phyloP scores from a whole-genome alignment of 257 asterid genomes.

The Ilex aquifolium region DNA sequence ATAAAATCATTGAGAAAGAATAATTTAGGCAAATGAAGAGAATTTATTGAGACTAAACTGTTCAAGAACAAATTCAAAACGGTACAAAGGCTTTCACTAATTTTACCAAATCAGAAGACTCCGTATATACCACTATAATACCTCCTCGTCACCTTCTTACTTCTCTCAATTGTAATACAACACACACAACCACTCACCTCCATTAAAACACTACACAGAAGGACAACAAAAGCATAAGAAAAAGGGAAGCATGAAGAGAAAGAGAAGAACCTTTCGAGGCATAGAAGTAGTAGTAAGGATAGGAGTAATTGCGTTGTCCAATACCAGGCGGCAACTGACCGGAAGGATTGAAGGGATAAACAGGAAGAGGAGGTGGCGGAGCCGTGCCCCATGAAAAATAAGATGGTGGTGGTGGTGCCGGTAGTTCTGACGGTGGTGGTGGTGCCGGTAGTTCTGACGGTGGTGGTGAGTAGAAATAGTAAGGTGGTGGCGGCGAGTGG shows the following conservation, averaged over 20 bases:
- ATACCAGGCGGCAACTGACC: conserved; percentile 37
- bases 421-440: conserved; percentile 12
- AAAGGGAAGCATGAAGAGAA: conserved; percentile 21
- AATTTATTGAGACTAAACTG: no score
- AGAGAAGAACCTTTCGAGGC: conserved; percentile 40
- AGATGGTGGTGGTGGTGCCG: conserved; percentile 30
- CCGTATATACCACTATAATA: no score
- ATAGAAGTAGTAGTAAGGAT: conserved; percentile 67
- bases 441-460: conserved; percentile 30
- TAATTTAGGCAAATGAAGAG: no score
- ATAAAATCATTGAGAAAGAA: no score
- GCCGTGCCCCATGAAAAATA: conserved; percentile 11
- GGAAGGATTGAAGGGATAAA: conserved; percentile 14
- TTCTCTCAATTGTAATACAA: background rate
- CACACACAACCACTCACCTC: background rate
- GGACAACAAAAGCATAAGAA: conserved; percentile 20
- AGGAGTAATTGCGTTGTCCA: conserved; percentile 44
- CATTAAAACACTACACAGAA: conserved; percentile 8
- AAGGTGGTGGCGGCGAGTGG: conserved; percentile 34
- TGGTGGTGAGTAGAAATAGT: conserved; percentile 22
- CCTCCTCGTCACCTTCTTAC: no score
- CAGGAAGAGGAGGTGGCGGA: conserved; percentile 9
- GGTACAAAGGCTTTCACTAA: no score
- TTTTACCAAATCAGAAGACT: no score
- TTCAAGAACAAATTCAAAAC: no score